phyloP scores from a whole-genome alignment of 805 yeast genomes.

The Schizosaccharomyces osmophilus region DNA sequence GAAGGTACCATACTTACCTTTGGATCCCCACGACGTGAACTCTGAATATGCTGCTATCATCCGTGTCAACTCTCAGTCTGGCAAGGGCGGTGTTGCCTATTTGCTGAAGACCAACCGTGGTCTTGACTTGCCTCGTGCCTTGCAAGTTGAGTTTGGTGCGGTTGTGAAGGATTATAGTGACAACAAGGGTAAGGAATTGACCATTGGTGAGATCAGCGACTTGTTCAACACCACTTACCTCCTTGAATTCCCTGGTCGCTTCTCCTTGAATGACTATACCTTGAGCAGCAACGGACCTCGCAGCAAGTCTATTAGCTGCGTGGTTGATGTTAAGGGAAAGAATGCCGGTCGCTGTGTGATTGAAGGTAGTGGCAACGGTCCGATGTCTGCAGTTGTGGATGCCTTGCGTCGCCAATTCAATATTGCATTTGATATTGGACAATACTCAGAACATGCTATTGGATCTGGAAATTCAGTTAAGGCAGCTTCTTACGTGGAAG shows the following conservation, averaged over 20 bases:
- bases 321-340: slow-evolving; percentile 23
- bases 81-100: slow-evolving; percentile 83
- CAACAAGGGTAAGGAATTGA: slow-evolving; percentile 43
- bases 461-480: slow-evolving; percentile 46
- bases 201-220: slow-evolving; percentile 35
- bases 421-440: slow-evolving; percentile 31
- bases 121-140: slow-evolving; percentile 56
- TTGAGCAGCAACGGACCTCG: slow-evolving; percentile 19
- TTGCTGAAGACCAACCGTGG: slow-evolving; percentile 51
- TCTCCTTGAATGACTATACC: slow-evolving; percentile 22
- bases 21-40: slow-evolving; percentile 68
- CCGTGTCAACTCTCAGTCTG: slow-evolving; percentile 68
- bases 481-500: slow-evolving; percentile 59
- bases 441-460: slow-evolving; percentile 58
- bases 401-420: slow-evolving; percentile 29
- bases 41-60: slow-evolving; percentile 81
- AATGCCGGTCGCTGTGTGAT: not conserved
- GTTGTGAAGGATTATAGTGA: slow-evolving; percentile 52
- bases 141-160: slow-evolving; percentile 52
- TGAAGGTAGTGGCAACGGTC: slow-evolving; percentile 55
- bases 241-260: slow-evolving; percentile 12
- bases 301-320: slow-evolving; percentile 21
- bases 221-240: slow-evolving; percentile 39
- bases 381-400: slow-evolving; percentile 48
- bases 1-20: slow-evolving; percentile 61